A percentile compares a stretch with the other conserved stretches of the same genome.
phyloP scores from a whole-genome alignment of 352 stramenopile genomes.

The Saprolegnia parasitica region DNA sequence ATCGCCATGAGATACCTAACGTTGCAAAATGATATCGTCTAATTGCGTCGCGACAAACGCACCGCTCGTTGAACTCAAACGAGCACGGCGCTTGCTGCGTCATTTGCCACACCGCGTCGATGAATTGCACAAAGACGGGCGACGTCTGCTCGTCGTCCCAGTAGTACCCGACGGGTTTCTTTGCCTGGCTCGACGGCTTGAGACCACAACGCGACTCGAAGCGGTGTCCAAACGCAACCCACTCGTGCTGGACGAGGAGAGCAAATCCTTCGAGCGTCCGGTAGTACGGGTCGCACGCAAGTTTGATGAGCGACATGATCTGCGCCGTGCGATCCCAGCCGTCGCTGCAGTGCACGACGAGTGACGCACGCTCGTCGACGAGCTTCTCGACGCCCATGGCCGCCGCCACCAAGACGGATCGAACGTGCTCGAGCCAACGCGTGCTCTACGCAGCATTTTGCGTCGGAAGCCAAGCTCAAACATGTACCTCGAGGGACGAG shows the following conservation, averaged over 20 bases:
- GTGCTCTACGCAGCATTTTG: slow-evolving; percentile 39
- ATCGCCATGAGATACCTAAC: slow-evolving; percentile 84
- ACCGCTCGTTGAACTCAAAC: slow-evolving; percentile 96
- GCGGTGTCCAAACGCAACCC: slow-evolving; percentile 98
- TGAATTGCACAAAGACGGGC: slow-evolving; percentile 98
- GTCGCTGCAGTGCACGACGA: slow-evolving; percentile 98
- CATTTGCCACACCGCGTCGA: slow-evolving; percentile 98
- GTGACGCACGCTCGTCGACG: slow-evolving; percentile 80
- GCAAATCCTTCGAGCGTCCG: slow-evolving; percentile 95
- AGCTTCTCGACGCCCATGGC: slow-evolving; percentile 88
- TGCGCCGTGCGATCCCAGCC: slow-evolving; percentile 98
- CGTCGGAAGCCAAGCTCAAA: neutral
- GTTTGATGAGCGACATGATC: slow-evolving; percentile 91
- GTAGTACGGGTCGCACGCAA: slow-evolving; percentile 97
- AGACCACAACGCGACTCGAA: slow-evolving; percentile 91
- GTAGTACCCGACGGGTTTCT: slow-evolving; percentile 59
- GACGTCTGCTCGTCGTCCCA: slow-evolving; percentile 95
- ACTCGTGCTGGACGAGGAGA: slow-evolving; percentile 98
- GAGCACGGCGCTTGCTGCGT: slow-evolving; percentile 93
- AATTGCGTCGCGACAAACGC: slow-evolving; percentile 67
- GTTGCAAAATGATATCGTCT: slow-evolving; percentile 68
- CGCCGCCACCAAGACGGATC: slow-evolving; percentile 83
- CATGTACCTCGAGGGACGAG: slow-evolving; percentile 63
- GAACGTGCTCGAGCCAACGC: slow-evolving; percentile 76
- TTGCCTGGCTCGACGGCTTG: slow-evolving; percentile 35